Conservation (phyloP, 371 early-diverging fungal species). For the Gilbertella persicaria region DNA sequence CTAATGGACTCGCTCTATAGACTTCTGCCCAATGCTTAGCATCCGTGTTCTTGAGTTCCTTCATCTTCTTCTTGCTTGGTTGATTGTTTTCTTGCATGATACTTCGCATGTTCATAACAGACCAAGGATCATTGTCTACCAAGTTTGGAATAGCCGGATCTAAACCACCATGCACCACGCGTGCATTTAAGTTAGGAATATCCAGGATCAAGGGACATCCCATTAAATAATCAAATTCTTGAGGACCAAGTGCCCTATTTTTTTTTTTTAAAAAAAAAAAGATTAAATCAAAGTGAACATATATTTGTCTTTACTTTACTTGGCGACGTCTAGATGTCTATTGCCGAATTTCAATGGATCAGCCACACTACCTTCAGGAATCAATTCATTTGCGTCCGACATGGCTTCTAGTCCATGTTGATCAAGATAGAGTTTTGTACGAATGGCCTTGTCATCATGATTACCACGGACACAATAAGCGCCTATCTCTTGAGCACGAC, state of each 20-base stretch:
- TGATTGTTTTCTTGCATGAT: constrained; percentile 41
- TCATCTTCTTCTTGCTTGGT: constrained; percentile 29
- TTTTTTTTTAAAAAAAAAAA: background rate
- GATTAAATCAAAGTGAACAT: background rate
- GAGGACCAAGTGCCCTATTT: constrained; percentile 36
- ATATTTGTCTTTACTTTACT: constrained; percentile 18
- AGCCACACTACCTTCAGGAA: constrained; percentile 35
- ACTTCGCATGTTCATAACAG: constrained; percentile 60
- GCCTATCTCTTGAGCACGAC: constrained; percentile 45
- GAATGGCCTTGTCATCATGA: constrained; percentile 71
- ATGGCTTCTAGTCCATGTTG: constrained; percentile 18
- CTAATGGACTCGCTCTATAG: constrained; percentile 22
- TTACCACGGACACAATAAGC: constrained; percentile 73
- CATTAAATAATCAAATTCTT: constrained; percentile 55
- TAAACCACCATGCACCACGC: constrained; percentile 72
- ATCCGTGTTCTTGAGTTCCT: background rate
- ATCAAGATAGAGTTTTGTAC: constrained; percentile 52
- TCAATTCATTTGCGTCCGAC: constrained; percentile 8
- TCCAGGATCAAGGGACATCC: constrained; percentile 62
- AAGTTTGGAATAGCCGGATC: constrained; percentile 44
- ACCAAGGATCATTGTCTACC: constrained; percentile 42
- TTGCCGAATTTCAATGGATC: constrained; percentile 39
- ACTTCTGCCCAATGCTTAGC: constrained; percentile 10
- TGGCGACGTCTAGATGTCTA: constrained; percentile 40
- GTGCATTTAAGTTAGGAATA: constrained; percentile 52